Conservation (phyloP, 2,329 filamentous ascomycete species). For the Fonsecaea pedrosoi region DNA sequence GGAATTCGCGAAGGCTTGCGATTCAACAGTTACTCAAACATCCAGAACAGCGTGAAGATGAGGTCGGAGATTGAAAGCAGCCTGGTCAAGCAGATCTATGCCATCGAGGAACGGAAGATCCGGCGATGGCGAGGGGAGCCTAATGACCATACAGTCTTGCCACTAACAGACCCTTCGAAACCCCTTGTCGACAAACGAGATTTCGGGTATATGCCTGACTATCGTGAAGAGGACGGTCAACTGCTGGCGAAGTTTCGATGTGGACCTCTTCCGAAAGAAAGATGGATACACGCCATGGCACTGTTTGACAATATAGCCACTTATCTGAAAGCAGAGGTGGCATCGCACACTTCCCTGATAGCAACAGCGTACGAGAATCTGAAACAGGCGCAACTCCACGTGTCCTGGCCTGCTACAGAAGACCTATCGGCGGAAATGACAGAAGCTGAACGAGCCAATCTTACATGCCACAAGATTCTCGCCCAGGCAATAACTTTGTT, state of each 20-base stretch:
- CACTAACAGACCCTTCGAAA: slow-evolving; percentile 11
- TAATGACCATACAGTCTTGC: slow-evolving; percentile 27
- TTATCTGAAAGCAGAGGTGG: slow-evolving; percentile 35
- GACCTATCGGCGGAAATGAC: slow-evolving; percentile 30
- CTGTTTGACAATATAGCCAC: slow-evolving; percentile 34
- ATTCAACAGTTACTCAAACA: slow-evolving; percentile 53
- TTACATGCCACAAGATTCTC: slow-evolving; percentile 22
- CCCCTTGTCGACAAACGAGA: slow-evolving; percentile 37
- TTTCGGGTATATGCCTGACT: slow-evolving; percentile 34
- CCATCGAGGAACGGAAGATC: slow-evolving; percentile 51
- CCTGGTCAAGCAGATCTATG: slow-evolving; percentile 48
- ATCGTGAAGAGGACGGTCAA: slow-evolving; percentile 32
- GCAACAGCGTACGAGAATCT: slow-evolving; percentile 25
- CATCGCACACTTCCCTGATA: slow-evolving; percentile 17
- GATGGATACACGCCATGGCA: slow-evolving; percentile 35
- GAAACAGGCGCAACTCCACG: not conserved
- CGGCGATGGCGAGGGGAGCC: slow-evolving; percentile 47
- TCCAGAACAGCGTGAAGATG: slow-evolving; percentile 50
- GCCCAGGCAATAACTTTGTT: slow-evolving; percentile 18
- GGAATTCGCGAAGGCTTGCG: slow-evolving; percentile 49
- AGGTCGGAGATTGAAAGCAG: slow-evolving; percentile 44
- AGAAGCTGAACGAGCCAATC: slow-evolving; percentile 21
- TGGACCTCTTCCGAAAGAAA: slow-evolving; percentile 33
- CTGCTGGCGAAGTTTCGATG: slow-evolving; percentile 27
- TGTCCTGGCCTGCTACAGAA: not conserved